Percentiles rank a stretch among this genome's conserved stretches.
These are phyloP conservation scores for Lactarius pseudohatsudake DNA, from an alignment of 768 basidiomycete genomes.

Conservation along the genomic window DNA sequence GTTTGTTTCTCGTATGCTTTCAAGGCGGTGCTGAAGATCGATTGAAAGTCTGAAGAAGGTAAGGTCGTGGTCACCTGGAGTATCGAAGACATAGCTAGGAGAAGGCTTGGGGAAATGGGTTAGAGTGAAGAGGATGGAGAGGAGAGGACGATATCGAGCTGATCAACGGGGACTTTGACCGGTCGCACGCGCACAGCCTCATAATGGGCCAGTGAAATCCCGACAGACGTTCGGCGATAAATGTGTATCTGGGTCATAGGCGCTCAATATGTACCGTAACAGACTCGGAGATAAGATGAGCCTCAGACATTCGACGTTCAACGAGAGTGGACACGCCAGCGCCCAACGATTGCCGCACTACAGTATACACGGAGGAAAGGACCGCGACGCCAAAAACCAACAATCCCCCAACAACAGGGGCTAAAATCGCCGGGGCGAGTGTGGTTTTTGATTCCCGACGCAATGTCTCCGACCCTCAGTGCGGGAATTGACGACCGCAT, in stretches of 20 bases:
- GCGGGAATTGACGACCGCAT: no score
- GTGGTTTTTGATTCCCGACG: no score
- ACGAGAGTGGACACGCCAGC: no score
- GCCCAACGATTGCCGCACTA: not conserved
- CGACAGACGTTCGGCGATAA: no score
- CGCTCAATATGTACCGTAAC: not conserved
- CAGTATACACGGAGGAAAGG: no score
- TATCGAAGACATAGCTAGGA: not conserved
- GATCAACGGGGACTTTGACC: not conserved
- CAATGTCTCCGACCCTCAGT: no score
- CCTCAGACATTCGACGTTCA: not conserved
- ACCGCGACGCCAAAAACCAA: no score
- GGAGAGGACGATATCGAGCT: not conserved
- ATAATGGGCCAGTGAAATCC: not conserved
- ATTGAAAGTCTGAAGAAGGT: not conserved
- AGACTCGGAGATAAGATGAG: not conserved
- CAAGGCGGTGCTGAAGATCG: not conserved
- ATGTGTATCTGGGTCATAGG: not conserved
- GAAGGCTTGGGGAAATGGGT: not conserved
- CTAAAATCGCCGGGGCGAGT: no score
- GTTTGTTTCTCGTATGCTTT: conserved; percentile 8
- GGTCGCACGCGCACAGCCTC: not conserved
- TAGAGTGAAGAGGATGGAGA: no score
- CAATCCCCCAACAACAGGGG: no score
- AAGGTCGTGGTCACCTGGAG: not conserved